Evolutionary conservation across 805 yeast species (phyloP), one percentile per base, ranked within the genome.

Genomic region (Ogataea glucozyma): DNA sequence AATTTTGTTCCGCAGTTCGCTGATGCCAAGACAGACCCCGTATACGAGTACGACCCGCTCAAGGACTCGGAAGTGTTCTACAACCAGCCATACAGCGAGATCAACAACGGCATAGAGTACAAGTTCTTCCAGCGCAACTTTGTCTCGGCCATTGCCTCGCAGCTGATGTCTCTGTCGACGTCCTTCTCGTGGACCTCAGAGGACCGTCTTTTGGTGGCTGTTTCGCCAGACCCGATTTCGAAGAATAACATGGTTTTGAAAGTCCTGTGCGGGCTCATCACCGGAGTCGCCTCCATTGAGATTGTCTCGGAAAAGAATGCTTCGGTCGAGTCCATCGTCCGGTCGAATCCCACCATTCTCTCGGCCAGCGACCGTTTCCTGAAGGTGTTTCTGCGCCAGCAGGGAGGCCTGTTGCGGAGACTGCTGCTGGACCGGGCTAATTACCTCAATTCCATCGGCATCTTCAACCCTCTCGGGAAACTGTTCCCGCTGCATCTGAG

Each of bases 381-480:
- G 40, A 40, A 46, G 34, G 21, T 40, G 5, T 24, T 65, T 6
- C 35, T 70, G 20, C 48, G 51, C 7, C 40, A 48, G 7, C 38
- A 48, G 21, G 14, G 53, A 13, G 23, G 53, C 14, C 2, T 60
- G 6, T 51, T 62, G 54, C 43, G 32, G 19, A 69, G 13, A 47
- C 57, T 44, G 49, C 60, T 41, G 43, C 62, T 33, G n/a, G 54
- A 64, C 8, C 65, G 72, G 49, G 63, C 76, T 2, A 64, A 64
- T 30, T 65, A 64, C 18, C 62, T 76, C 26, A 63, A 79, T 17
- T 67, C 81, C 9, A 66, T 70, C 31, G 83, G 83, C 4, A 69
- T 78, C 1, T 73, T 78, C 48, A 68, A 68, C 22, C 48, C 52
- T 9, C 42, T 62, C 11, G 73, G 71, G 3, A 58, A 54, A 29